phyloP scores from a whole-genome alignment of 192 early-diverging fungal species.

The Coemansia sp. region DNA sequence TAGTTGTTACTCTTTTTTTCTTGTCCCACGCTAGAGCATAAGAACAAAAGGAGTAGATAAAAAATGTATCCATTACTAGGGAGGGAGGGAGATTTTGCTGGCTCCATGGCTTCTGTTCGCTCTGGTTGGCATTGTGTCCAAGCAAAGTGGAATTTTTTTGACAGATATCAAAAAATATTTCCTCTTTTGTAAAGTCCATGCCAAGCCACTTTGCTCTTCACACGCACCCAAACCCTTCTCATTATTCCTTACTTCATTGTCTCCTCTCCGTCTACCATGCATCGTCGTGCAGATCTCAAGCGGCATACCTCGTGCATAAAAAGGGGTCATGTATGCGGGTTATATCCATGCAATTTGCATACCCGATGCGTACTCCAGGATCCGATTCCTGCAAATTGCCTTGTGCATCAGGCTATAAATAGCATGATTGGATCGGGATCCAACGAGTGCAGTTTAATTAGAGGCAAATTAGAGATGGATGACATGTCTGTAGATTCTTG shows the following conservation, averaged over 20 bases:
- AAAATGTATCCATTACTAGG: slow-evolving; percentile 5
- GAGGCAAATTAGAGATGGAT: not conserved
- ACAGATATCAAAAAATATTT: not conserved
- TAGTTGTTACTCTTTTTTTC: not conserved
- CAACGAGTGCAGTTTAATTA: not conserved
- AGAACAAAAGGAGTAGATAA: not conserved
- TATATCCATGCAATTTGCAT: slow-evolving; percentile 3
- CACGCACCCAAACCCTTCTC: not conserved
- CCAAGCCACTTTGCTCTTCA: slow-evolving; percentile 2
- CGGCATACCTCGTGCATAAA: not conserved
- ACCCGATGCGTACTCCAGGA: not conserved
- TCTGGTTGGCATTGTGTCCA: not conserved
- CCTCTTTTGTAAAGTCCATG: not conserved
- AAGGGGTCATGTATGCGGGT: not conserved
- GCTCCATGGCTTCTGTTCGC: not conserved
- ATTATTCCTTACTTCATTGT: not conserved
- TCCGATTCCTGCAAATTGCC: not conserved
- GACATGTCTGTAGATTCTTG: not conserved
- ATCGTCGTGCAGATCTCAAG: not conserved
- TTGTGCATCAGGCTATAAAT: not conserved
- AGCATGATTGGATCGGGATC: not conserved
- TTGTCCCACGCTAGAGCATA: slow-evolving; percentile 11
- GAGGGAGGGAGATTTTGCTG: not conserved
- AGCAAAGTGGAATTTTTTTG: not conserved
- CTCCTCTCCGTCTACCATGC: not conserved